Percentiles rank a stretch among this genome's conserved stretches.
Evolutionary conservation across 208 protist species (phyloP).

Genomic region (Endotrypanum monterogeii): DNA sequence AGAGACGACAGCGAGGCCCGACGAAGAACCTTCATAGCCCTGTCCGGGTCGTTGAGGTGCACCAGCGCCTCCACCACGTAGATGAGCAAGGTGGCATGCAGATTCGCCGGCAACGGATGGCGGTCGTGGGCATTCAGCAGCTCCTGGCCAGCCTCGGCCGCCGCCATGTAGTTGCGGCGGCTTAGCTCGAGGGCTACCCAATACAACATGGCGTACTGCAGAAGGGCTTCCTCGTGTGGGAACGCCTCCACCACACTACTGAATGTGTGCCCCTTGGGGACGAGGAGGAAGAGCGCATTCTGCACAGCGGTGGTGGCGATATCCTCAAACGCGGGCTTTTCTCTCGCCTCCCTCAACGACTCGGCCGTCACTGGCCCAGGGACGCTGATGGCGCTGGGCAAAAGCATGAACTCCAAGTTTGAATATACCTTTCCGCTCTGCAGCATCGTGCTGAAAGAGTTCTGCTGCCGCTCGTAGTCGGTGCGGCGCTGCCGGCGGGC

Average conservation of each 20-base stretch:
- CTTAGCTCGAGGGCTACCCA: conserved; percentile 76
- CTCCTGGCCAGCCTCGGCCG: conserved; percentile 68
- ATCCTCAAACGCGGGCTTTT: conserved; percentile 42
- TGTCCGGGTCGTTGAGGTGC: conserved; percentile 80
- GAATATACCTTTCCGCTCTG: conserved; percentile 67
- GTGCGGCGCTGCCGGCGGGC: conserved; percentile 32
- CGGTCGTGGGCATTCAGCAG: conserved; percentile 68
- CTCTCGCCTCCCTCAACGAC: conserved; percentile 24
- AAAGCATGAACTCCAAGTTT: conserved; percentile 82
- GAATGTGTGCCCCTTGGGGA: conserved; percentile 65
- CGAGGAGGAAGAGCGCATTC: conserved; percentile 82
- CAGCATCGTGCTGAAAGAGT: conserved; percentile 58
- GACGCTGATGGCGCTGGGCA: conserved; percentile 61
- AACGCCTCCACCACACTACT: conserved; percentile 60
- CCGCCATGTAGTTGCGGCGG: conserved; percentile 77
- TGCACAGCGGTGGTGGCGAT: conserved; percentile 63
- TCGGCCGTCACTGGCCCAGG: conserved; percentile 46
- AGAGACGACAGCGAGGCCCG: conserved; percentile 70
- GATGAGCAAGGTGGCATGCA: conserved; percentile 78
- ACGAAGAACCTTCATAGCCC: conserved; percentile 72
- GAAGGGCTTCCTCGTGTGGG: conserved; percentile 53
- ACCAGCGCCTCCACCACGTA: conserved; percentile 85
- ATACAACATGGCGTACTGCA: conserved; percentile 81
- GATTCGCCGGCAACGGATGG: conserved; percentile 52
- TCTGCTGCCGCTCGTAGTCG: conserved; percentile 82